These are phyloP conservation scores for Aaosphaeria arxii DNA, from an alignment of 2,329 filamentous ascomycete species.

Conservation along the genomic window DNA sequence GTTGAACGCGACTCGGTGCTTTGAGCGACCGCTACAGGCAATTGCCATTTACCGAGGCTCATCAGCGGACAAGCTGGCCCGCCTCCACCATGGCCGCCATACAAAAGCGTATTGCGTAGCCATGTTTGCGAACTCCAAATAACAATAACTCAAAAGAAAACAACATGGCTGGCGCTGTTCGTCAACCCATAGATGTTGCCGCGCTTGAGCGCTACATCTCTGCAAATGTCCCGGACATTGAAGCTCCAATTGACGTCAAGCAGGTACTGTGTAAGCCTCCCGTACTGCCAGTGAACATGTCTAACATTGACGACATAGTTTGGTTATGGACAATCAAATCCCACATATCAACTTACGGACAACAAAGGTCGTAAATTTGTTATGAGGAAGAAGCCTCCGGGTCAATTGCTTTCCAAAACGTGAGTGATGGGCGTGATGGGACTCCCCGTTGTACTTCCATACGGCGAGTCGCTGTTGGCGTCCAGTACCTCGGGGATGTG, in stretches of 20 bases:
- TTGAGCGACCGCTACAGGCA: no score
- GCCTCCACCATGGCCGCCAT: no score
- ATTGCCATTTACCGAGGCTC: no score
- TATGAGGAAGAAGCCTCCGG: conserved; percentile 97
- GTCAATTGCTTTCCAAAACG: conserved; percentile 70
- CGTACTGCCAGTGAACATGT: background rate
- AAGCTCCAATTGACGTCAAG: conserved; percentile 80
- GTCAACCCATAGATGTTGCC: conserved; percentile 83
- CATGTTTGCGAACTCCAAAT: no score
- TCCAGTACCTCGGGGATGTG: no score
- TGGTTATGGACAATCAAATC: conserved; percentile 95
- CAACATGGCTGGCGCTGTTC: conserved; percentile 77
- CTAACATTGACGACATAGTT: conserved; percentile 60
- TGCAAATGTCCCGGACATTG: conserved; percentile 76
- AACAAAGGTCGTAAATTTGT: conserved; percentile 72
- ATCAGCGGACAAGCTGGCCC: no score
- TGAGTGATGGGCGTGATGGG: background rate
- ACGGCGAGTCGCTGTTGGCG: no score
- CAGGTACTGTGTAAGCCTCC: conserved; percentile 58
- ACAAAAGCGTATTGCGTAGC: no score
- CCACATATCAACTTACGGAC: conserved; percentile 87
- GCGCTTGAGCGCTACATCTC: conserved; percentile 77
- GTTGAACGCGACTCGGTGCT: no score
- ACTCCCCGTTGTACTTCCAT: no score
- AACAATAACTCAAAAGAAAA: conserved; percentile 1